These are phyloP conservation scores for Mycena leptocephala DNA, from an alignment of 768 basidiomycete species.

Conservation along the genomic window DNA sequence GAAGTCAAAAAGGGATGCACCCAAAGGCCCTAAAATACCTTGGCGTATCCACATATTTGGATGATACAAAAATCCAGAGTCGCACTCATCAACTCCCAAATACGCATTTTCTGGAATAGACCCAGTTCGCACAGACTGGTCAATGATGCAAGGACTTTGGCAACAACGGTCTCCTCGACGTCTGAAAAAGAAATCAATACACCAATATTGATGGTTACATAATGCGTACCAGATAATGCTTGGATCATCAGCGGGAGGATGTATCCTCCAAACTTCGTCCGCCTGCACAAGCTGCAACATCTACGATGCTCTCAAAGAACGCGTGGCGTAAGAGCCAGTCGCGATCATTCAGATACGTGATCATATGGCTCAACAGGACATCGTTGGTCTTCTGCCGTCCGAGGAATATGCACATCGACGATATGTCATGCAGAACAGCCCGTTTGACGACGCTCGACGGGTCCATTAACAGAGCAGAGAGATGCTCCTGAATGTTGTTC, in stretches of 20 bases:
- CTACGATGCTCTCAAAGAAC: conserved; percentile 97
- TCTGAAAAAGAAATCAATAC: conserved; percentile 64
- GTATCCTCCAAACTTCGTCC: conserved; percentile 95
- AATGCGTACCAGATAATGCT: conserved; percentile 85
- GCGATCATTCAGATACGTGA: conserved; percentile 89
- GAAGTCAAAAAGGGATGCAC: not conserved
- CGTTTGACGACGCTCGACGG: conserved; percentile 92
- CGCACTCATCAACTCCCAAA: conserved; percentile 96
- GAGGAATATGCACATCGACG: conserved; percentile 93
- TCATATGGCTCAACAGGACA: conserved; percentile 91
- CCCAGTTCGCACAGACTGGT: conserved; percentile 93
- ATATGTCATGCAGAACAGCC: conserved; percentile 89
- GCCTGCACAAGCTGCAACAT: conserved; percentile 95
- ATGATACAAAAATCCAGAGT: conserved; percentile 94
- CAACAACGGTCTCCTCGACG: conserved; percentile 95
- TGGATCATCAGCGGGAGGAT: conserved; percentile 98
- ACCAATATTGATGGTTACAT: not conserved
- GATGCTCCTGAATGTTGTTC: conserved; percentile 87
- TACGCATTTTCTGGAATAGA: conserved; percentile 93
- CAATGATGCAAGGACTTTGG: conserved; percentile 89
- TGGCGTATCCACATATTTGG: conserved; percentile 97
- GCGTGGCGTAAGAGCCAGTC: conserved; percentile 94
- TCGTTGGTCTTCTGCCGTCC: conserved; percentile 96
- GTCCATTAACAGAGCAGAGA: conserved; percentile 92
- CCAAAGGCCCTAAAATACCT: conserved; percentile 61